phyloP scores from a whole-genome alignment of 257 asterid genomes.

The Asclepias syriaca region DNA sequence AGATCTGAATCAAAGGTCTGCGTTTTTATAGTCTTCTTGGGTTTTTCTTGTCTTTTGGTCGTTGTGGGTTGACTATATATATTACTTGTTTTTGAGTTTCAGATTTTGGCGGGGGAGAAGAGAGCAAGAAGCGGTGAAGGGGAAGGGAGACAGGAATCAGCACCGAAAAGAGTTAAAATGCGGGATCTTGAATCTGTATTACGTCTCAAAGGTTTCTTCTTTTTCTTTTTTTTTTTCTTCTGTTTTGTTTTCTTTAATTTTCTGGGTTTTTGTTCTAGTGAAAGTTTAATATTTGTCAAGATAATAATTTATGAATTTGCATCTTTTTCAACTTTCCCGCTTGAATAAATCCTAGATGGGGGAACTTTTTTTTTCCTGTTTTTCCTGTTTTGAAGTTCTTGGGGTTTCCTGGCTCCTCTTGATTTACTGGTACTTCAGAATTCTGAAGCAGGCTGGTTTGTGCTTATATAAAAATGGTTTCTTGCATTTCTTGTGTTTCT shows the following conservation, averaged over 20 bases:
- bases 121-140: conserved; percentile 17
- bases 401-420: not conserved
- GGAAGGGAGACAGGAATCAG: conserved; percentile 30
- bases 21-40: not conserved
- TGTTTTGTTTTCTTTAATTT: not conserved
- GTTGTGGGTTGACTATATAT: not conserved
- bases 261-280: not conserved
- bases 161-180: conserved; percentile 29
- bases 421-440: not conserved
- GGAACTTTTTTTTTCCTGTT: not conserved
- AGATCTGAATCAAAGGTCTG: conserved; percentile 35
- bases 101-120: conserved; percentile 32
- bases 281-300: not conserved
- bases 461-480: not conserved
- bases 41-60: not conserved
- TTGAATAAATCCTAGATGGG: not conserved
- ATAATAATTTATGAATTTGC: not conserved
- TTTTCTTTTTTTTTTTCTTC: conserved; percentile 4
- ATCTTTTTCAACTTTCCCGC: not conserved
- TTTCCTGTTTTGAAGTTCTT: not conserved
- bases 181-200: conserved; percentile 34
- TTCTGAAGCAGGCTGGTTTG: not conserved
- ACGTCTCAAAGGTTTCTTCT: conserved; percentile 27
- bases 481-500: conserved; percentile 24
- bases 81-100: conserved; percentile 6